A percentile compares a stretch with the other conserved stretches of the same genome.
These are phyloP conservation scores for Corylus heterophylla DNA, from an alignment of 306 rosid genomes.

Conservation along the genomic window DNA sequence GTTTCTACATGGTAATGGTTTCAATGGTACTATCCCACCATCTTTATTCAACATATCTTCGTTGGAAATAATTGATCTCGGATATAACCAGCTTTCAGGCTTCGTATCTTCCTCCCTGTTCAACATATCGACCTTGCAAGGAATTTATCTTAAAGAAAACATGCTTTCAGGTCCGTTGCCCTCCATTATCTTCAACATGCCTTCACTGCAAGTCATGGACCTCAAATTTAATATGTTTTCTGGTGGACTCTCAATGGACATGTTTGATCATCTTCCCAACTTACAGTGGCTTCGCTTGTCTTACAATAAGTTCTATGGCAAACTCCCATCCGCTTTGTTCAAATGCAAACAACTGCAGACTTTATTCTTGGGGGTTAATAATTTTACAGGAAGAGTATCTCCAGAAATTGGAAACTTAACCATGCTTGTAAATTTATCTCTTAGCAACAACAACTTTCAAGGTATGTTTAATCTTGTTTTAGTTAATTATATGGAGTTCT, in stretches of 20 bases:
- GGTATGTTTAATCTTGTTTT: slow-evolving; percentile 9
- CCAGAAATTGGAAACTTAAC: slow-evolving; percentile 17
- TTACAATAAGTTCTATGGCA: slow-evolving; percentile 1
- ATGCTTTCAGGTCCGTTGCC: not conserved
- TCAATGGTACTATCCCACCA: too few relatives aligned
- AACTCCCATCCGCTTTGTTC: not conserved
- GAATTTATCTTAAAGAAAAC: not conserved
- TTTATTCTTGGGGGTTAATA: too few relatives aligned
- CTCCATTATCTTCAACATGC: too few relatives aligned
- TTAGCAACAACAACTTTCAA: slow-evolving; percentile 19
- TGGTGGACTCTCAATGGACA: slow-evolving; percentile 14
- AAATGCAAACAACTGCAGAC: too few relatives aligned
- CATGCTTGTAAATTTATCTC: slow-evolving; percentile 9
- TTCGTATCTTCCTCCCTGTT: slow-evolving; percentile 22
- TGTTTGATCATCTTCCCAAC: slow-evolving; percentile 21
- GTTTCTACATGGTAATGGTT: too few relatives aligned
- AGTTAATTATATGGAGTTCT: not conserved
- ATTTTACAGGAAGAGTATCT: too few relatives aligned
- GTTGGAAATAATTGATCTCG: too few relatives aligned
- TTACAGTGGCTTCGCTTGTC: not conserved
- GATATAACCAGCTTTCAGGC: slow-evolving; percentile 10
- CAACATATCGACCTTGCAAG: slow-evolving; percentile 9
- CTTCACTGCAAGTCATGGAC: too few relatives aligned
- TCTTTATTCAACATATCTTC: too few relatives aligned
- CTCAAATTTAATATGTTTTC: not conserved